Base-by-base conservation (phyloP, 352 stramenopile species). In the Pythium diclinum region DNA sequence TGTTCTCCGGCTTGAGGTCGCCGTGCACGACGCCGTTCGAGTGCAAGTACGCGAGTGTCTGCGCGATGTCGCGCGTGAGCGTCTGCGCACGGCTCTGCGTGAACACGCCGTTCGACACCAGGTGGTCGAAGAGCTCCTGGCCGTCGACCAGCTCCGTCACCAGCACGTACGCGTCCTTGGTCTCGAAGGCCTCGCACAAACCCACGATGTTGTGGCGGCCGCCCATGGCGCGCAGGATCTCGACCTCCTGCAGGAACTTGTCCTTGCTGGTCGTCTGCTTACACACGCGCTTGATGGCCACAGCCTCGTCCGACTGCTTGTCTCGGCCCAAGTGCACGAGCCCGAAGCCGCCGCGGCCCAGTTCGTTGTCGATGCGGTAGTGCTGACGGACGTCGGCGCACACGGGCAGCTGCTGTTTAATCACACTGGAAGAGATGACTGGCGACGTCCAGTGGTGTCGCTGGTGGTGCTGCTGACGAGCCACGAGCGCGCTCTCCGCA, bases 1-100 rank as follows among this genome's bases (percentile, higher is more conserved):
- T 89, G 61, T 92, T 92, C 65, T 92, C 83, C 0, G 83, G 83
- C 59, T 92, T 92, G 64, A 92, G 78, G 65, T 92, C 83, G 32
- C 64, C 72, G 51, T 79, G 72, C 19, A 79, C 72, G 55, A 79
- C 69, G 28, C 61, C 44, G 38, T 75, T 42, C 32, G 55, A 62
- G 60, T 79, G 72, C 7, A 79, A 53, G 21, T 72, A 67, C 16
- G 53, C 34, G 32, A 79, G 65, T 21, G 69, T 51, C 16, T 34
- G 30, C 6, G 66, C 59, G 2, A 79, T 57, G 10, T 76, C 65
- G 3, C 49, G 59, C 16, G 63, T 49, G 25, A 79, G 59, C 17
- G 47, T 1, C 23, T 65, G 59, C 3, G 72, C 69, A 9, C 67
- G 54, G 16, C 19, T 6, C 51, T 74, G 69, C 17, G 54, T 47